A percentile compares a stretch with the other conserved stretches of the same genome.
phyloP scores from a whole-genome alignment of 2,329 filamentous ascomycete genomes.

The Pseudofabraea citricarpa region DNA sequence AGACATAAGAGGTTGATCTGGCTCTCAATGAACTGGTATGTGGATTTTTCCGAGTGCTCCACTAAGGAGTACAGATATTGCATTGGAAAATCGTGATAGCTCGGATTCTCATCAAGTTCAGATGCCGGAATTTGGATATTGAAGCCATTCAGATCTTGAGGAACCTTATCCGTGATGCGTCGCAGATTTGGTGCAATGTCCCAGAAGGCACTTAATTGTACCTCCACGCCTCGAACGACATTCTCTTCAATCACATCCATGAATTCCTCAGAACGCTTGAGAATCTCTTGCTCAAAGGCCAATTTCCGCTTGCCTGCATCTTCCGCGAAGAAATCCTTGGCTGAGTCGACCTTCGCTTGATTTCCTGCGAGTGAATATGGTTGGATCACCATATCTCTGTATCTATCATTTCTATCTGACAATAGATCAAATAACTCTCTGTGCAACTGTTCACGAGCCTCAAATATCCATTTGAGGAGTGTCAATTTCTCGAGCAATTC shows the following conservation, averaged over 20 bases:
- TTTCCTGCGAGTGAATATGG: constrained; percentile 75
- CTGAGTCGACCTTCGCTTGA: constrained; percentile 72
- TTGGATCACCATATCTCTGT: constrained; percentile 75
- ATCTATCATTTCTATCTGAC: constrained; percentile 79
- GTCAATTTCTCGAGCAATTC: constrained; percentile 93
- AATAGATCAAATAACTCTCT: constrained; percentile 81
- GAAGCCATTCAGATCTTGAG: constrained; percentile 53
- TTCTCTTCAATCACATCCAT: constrained; percentile 76
- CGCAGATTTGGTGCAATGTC: constrained; percentile 86
- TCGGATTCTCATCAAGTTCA: constrained; percentile 83
- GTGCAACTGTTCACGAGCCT: constrained; percentile 83
- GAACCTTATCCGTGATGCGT: constrained; percentile 75
- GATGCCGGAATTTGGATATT: constrained; percentile 70
- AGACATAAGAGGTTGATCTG: constrained; percentile 89
- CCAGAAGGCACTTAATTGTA: constrained; percentile 94
- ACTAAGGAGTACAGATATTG: constrained; percentile 88
- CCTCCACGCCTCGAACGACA: constrained; percentile 81
- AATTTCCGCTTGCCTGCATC: constrained; percentile 70
- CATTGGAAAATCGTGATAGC: constrained; percentile 73
- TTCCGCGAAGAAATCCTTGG: constrained; percentile 74
- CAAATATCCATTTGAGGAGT: constrained; percentile 94
- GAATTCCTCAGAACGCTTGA: constrained; percentile 72
- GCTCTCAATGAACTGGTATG: constrained; percentile 94
- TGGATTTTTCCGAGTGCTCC: constrained; percentile 83
- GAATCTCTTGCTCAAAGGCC: constrained; percentile 65